Evolutionary conservation across 169 alveolate species (phyloP).

Genomic region (Babesia bovis): DNA sequence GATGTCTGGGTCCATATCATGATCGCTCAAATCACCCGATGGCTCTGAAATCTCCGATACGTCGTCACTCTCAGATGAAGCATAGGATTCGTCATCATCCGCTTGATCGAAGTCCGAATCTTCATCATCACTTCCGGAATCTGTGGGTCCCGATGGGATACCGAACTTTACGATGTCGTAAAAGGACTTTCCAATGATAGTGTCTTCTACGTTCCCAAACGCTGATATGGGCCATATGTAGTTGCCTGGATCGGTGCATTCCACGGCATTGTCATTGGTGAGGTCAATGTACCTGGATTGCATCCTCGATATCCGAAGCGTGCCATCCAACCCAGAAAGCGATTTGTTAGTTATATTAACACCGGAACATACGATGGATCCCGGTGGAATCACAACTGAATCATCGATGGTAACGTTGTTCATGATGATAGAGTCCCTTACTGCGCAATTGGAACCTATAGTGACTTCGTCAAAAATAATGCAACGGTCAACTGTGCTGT

Average conservation of each 20-base stretch:
- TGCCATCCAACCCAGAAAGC: not conserved
- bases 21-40: not conserved
- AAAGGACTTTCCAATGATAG: conserved; percentile 33
- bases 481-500: conserved; percentile 13
- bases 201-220: conserved; percentile 16
- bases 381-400: conserved; percentile 28
- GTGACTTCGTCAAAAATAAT: conserved; percentile 29
- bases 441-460: conserved; percentile 20
- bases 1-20: conserved; percentile 9
- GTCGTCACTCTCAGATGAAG: not conserved
- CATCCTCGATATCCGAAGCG: conserved; percentile 6
- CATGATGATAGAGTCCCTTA: conserved; percentile 52
- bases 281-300: conserved; percentile 19
- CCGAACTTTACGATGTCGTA: conserved; percentile 11
- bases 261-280: conserved; percentile 2
- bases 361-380: conserved; percentile 38
- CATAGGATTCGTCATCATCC: not conserved
- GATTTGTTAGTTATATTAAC: not conserved
- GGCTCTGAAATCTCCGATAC: not conserved
- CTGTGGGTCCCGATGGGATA: conserved; percentile 2
- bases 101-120: not conserved
- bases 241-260: not conserved
- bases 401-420: conserved; percentile 35
- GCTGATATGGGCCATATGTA: conserved; percentile 30
- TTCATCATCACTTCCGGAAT: conserved; percentile 3